Evolutionary conservation across 306 rosid genomes (phyloP).

Genomic region (Pterocarpus macrocarpus): DNA sequence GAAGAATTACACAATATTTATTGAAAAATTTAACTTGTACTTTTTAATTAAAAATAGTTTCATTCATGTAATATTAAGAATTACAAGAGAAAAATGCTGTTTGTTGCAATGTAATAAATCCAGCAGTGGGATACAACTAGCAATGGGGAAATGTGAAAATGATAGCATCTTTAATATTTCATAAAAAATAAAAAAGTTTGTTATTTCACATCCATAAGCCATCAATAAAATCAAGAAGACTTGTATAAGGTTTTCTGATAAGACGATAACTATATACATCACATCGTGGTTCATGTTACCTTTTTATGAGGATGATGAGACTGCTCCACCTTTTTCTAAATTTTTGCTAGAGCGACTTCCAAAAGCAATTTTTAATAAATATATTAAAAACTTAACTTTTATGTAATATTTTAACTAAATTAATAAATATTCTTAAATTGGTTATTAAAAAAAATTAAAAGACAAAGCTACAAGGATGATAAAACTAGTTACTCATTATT

Average conservation of each 20-base stretch:
- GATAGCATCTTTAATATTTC: slow-evolving; percentile 16
- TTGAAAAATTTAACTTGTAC: no score
- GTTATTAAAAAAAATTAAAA: no score
- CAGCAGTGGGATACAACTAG: slow-evolving; percentile 31
- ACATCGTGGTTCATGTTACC: slow-evolving; percentile 29
- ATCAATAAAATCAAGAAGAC: slow-evolving; percentile 5
- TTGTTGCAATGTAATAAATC: not conserved
- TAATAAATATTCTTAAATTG: no score
- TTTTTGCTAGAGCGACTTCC: not conserved
- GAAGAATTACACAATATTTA: no score
- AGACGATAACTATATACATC: slow-evolving; percentile 46
- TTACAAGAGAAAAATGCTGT: no score
- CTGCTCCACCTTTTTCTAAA: slow-evolving; percentile 1
- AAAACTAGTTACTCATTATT: no score
- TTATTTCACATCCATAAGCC: slow-evolving; percentile 28
- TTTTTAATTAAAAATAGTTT: no score
- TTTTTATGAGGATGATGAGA: slow-evolving; percentile 16
- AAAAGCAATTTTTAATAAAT: no score
- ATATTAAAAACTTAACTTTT: no score
- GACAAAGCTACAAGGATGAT: no score
- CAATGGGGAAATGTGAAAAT: slow-evolving; percentile 9
- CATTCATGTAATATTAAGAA: no score
- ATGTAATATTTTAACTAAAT: no score
- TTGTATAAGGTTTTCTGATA: slow-evolving; percentile 25
- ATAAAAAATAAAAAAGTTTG: not conserved